Percentiles rank a stretch among this genome's conserved stretches.
These are phyloP conservation scores for Paxillus involutus DNA, from an alignment of 768 basidiomycete species.

Conservation along the genomic window DNA sequence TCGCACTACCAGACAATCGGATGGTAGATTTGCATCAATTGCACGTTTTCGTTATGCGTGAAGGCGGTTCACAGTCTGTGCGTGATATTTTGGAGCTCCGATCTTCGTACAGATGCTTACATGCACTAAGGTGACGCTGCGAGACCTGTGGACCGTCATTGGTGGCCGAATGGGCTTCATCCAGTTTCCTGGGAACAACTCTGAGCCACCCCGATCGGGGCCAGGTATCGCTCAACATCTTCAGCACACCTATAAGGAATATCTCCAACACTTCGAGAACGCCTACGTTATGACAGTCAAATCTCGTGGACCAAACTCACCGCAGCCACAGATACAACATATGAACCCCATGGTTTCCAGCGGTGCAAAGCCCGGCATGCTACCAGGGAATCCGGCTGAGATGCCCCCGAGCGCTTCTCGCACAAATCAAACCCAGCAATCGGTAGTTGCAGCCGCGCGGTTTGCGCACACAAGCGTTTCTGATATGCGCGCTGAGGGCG, in stretches of 20 bases:
- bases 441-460: constrained; percentile 45
- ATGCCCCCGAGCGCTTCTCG: constrained; percentile 15
- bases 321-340: constrained; percentile 13
- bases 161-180: constrained; percentile 68
- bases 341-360: constrained; percentile 11
- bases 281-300: constrained; percentile 46
- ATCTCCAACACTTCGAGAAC: constrained; percentile 55
- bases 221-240: constrained; percentile 63
- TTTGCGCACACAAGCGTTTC: constrained; percentile 45
- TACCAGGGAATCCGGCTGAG: constrained; percentile 19
- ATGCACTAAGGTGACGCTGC: constrained; percentile 45
- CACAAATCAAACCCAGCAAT: constrained; percentile 20
- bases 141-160: constrained; percentile 64
- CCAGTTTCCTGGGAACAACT: constrained; percentile 59
- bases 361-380: constrained; percentile 3
- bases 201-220: constrained; percentile 61
- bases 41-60: constrained; percentile 57
- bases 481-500: constrained; percentile 53
- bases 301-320: constrained; percentile 15
- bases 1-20: constrained; percentile 52
- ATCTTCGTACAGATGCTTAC: constrained; percentile 4
- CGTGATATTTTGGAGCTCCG: constrained; percentile 16
- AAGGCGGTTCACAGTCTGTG: constrained; percentile 54
- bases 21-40: constrained; percentile 59
- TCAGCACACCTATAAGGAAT: constrained; percentile 58